Conservation (phyloP, 2,329 filamentous ascomycete species). For the Arachnopeziza araneosa region DNA sequence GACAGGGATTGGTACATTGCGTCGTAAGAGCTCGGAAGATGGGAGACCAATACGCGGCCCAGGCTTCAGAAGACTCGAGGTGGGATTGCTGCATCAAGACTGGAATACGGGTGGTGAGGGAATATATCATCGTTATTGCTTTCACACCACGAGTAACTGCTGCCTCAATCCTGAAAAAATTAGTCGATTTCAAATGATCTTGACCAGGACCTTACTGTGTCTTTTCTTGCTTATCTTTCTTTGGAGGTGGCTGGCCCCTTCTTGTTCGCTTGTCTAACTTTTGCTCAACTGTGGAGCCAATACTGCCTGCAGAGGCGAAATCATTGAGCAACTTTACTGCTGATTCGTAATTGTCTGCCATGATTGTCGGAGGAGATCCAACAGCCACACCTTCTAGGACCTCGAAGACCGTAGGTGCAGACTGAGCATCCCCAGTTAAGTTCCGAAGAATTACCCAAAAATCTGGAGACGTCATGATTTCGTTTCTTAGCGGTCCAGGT, state of each 20-base stretch:
- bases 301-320: conserved; percentile 77
- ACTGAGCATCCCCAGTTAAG: conserved; percentile 63
- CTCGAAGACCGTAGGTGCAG: conserved; percentile 74
- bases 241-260: conserved; percentile 39
- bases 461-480: conserved; percentile 93
- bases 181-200: conserved; percentile 11
- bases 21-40: conserved; percentile 84
- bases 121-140: conserved; percentile 75
- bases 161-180: conserved; percentile 54
- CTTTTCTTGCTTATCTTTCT: conserved; percentile 33
- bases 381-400: conserved; percentile 76
- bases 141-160: conserved; percentile 72
- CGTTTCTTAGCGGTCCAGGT: conserved; percentile 72
- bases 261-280: conserved; percentile 51
- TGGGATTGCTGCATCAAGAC: conserved; percentile 89
- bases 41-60: conserved; percentile 96
- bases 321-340: conserved; percentile 80
- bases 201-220: conserved; percentile 43
- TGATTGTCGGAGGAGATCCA: conserved; percentile 71
- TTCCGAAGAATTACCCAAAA: conserved; percentile 89
- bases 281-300: conserved; percentile 66
- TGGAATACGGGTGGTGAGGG: conserved; percentile 75
- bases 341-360: conserved; percentile 92
- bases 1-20: conserved; percentile 91
- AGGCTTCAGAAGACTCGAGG: conserved; percentile 83